Conservation (phyloP, 768 basidiomycete genomes). For the Amanita rubescens region DNA sequence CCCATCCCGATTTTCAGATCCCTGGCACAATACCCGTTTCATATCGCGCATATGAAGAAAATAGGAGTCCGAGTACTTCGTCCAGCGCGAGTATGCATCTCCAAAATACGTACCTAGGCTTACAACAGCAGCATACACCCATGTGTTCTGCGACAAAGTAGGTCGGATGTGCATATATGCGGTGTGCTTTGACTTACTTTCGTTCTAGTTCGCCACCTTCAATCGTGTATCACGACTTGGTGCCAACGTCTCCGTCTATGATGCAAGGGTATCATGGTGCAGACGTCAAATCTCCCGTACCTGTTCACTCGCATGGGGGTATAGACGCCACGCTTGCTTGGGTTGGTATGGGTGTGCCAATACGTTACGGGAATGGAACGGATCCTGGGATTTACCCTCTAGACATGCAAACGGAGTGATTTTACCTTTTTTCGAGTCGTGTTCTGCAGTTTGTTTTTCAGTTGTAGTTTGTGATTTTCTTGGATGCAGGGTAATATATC, state of each 20-base stretch:
- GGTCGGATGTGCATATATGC: background rate
- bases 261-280: background rate
- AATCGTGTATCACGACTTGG: too few relatives aligned
- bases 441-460: too few relatives aligned
- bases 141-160: background rate
- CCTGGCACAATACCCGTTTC: background rate
- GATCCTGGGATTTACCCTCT: too few relatives aligned
- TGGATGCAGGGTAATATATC: too few relatives aligned
- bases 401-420: too few relatives aligned
- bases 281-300: background rate
- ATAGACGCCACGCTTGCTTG: background rate
- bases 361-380: background rate
- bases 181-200: too few relatives aligned
- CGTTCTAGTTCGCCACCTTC: too few relatives aligned
- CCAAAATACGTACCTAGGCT: background rate
- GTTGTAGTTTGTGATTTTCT: too few relatives aligned
- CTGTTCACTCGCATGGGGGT: too few relatives aligned
- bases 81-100: constrained; percentile 2
- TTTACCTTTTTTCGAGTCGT: too few relatives aligned
- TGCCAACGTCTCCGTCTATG: background rate
- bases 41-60: background rate
- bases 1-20: background rate
- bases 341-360: background rate
- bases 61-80: constrained; percentile 6
- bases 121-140: background rate